Conservation (phyloP, 2,329 filamentous ascomycete species). For the Microcyclosporella mali region DNA sequence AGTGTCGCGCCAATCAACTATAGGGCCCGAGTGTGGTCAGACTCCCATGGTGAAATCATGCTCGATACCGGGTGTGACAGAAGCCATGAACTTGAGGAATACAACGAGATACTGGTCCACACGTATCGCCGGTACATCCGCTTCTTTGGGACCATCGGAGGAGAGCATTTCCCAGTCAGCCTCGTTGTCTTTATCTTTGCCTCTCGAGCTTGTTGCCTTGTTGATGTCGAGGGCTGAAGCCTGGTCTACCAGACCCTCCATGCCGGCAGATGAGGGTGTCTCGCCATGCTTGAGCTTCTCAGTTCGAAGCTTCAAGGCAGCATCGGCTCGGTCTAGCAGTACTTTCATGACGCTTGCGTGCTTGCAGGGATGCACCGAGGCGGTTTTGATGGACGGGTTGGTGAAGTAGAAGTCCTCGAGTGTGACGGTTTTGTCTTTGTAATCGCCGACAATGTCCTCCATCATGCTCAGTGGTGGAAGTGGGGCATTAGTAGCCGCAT, state of each 20-base stretch:
- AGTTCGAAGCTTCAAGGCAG: constrained; percentile 78
- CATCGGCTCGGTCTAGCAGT: constrained; percentile 88
- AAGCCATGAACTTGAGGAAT: constrained; percentile 69
- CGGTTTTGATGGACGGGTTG: constrained; percentile 87
- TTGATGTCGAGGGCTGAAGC: constrained; percentile 53
- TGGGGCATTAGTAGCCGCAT: constrained; percentile 54
- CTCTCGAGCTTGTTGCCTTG: constrained; percentile 36
- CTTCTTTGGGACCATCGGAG: constrained; percentile 49
- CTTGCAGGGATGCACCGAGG: constrained; percentile 92
- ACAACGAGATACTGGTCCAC: constrained; percentile 87
- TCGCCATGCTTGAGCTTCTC: constrained; percentile 64
- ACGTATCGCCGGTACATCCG: constrained; percentile 73
- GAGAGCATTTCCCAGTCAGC: constrained; percentile 57
- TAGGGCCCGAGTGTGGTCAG: constrained; percentile 39
- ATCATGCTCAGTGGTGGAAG: constrained; percentile 82
- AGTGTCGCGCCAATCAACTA: constrained; percentile 5
- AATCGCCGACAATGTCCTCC: constrained; percentile 93
- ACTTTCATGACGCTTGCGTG: constrained; percentile 98
- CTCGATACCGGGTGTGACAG: constrained; percentile 91
- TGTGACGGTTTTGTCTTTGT: constrained; percentile 97
- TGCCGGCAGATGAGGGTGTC: constrained; percentile 52
- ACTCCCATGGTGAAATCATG: constrained; percentile 97
- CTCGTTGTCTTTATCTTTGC: constrained; percentile 44
- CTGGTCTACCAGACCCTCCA: constrained; percentile 83
- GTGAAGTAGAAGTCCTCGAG: constrained; percentile 97